Base-by-base conservation (phyloP, 2,329 filamentous ascomycete genomes). In the Ophiosphaerella narmari region DNA sequence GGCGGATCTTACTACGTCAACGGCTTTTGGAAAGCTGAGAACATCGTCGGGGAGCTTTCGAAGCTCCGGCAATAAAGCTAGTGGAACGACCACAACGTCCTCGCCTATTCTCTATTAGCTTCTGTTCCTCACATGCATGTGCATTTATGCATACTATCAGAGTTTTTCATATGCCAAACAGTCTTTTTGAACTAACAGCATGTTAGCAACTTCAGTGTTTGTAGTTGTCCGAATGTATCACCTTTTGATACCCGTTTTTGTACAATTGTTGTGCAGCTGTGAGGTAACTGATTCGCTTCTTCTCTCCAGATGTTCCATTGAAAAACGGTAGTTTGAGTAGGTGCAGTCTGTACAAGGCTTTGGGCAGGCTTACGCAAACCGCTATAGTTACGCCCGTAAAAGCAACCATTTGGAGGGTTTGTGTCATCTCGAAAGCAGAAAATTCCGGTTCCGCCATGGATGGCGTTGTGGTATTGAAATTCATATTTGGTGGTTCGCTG, bases 31-130 rank as follows among this genome's bases (percentile, higher is more conserved):
- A 37, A 74, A 70, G 38, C 62, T 71, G 37, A 74, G 59, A 26
- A 70, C 59, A 39, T 63, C 55, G 42, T 74, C 72, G 0, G 68
- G 59, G 12, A 72, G 54, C 34, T 60, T 70, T 36, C 66, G 54
- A 18, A 74, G 40, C 40, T 74, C 72, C 4, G 65, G 66, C 12
- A 72, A 47, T 21, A 73, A 61, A 21, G 45, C 57, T n/a, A 45
- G 37, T 36, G 63, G 60, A 16, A 74, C 42, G 3, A 74, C 56
- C 6, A 74, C 47, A 5, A 38, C 62, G 23, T 64, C 55, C 31
- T 62, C 53, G 32, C 56, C 65, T 65, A 33, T 3, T 16, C 46
- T n/a, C 5, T 12, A 32, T 65, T n/a, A 65, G 57, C 18, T 11
- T 23, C 7, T 18, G 13, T n/a, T 7, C 18, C 13, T 13, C 8